Evolutionary conservation across 2,329 filamentous ascomycete genomes (phyloP), one percentile per base, ranked within the genome.

Genomic region (Aspergillus aculeatinus): DNA sequence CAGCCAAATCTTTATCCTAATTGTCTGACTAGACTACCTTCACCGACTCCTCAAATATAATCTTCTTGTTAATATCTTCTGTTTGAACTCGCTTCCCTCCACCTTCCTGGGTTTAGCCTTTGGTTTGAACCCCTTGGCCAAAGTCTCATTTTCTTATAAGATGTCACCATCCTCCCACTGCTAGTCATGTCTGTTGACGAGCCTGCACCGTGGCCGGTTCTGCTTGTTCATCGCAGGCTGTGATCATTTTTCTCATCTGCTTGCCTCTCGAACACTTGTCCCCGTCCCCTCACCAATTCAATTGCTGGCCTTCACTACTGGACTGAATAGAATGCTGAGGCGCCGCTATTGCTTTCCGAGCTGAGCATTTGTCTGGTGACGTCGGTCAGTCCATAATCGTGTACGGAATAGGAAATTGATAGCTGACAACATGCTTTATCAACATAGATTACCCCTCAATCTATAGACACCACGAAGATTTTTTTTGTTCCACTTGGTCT

Each of bases 171-270:
- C 21, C 11, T 42, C 21, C 16, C 42, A n/a, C 27, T 47, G 42
- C 53, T 31, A 44, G 21, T 31, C 53, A 55, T 48, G 53, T 55
- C 19, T 14, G 16, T 21, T 55, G 53, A 19, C 48, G 53, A 55
- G n/a, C n/a, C 29, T 31, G 25, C 42, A 47, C 53, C 27, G 53
- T 55, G 29, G 53, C 42, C 42, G 53, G 53, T 55, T 55, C 53
- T 55, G 53, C 53, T 48, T 55, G 25, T 55, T n/a, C 39, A 21
- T 48, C 19, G 53, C 53, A 55, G 53, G 53, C 53, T 42, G 53
- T 55, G 53, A 48, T 55, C 19, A 25, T 33, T 10, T 16, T 16
- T 19, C 4, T 44, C n/a, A n/a, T 16, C 16, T 44, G 16, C 14
- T 44, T 16, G 14, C 16, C 39, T 19, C 39, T 12, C 39, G 39